Conservation (phyloP, 2,329 filamentous ascomycete species). For the Aspergillus fumigatus region DNA sequence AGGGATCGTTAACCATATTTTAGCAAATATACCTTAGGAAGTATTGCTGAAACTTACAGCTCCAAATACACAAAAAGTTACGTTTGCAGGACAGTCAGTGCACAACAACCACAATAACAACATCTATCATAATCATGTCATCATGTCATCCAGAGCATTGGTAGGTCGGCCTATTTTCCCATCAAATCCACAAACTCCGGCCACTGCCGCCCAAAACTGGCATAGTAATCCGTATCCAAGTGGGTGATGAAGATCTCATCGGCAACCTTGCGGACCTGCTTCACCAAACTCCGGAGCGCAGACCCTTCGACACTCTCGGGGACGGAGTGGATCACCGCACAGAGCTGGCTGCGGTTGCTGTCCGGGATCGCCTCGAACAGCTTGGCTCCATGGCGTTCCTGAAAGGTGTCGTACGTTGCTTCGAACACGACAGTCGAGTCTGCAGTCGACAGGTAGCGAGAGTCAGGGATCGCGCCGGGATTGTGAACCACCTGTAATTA, state of each 20-base stretch:
- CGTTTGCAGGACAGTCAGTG: no score
- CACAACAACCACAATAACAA: no score
- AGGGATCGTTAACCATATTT: no score
- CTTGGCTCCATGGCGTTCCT: constrained; percentile 27
- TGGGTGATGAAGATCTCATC: constrained; percentile 41
- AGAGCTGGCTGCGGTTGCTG: constrained; percentile 29
- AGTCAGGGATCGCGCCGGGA: constrained; percentile 42
- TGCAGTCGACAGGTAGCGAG: constrained; percentile 37
- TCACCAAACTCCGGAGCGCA: constrained; percentile 29
- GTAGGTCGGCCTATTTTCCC: constrained; percentile 14
- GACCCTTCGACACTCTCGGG: constrained; percentile 28
- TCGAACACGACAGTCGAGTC: constrained; percentile 47
- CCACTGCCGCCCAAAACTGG: constrained; percentile 37
- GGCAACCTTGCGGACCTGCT: constrained; percentile 30
- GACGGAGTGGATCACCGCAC: constrained; percentile 37
- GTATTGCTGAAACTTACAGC: no score
- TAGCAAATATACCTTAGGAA: no score
- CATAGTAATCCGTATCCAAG: constrained; percentile 36
- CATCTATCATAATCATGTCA: no score
- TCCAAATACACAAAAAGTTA: no score
- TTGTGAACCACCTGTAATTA: constrained; percentile 40
- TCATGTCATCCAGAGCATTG: no score
- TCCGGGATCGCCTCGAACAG: constrained; percentile 30
- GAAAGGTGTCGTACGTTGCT: constrained; percentile 37
- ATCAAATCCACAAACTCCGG: constrained; percentile 34